Evolutionary conservation across 2,329 filamentous ascomycete species (phyloP), one percentile per base, ranked within the genome.

Genomic region (Penicillium sp.): DNA sequence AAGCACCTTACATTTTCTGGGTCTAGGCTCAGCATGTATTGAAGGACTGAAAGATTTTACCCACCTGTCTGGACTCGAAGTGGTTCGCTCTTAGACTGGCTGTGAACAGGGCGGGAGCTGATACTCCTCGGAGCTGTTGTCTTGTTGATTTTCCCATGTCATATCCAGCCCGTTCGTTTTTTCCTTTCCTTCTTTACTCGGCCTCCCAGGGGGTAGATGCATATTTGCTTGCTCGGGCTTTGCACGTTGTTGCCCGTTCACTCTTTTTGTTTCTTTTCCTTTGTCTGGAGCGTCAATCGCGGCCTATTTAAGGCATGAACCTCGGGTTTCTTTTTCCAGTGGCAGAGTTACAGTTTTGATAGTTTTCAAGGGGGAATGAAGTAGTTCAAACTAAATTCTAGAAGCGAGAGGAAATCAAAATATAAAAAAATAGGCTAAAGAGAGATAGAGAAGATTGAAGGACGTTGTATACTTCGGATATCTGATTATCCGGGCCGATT

Each of bases 401-500:
- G 9, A 5, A 35, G 13, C 3, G 3, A 13, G 13, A 13, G 5
- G 2, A 6, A 34, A 13, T 10, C 8, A 10, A 6, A 4, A 10
- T 37, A 48, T n/a, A 38, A 13, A 35, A 38, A 39, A 39, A 13
- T 11, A 49, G 13, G 7, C 5, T 20, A 20, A 49, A 26, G 4
- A 32, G 11, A 22, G 29, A 26, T 13, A n/a, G n/a, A 29, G 39
- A 42, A 42, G 6, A 18, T 13, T 37, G 7, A 18, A 37, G 9
- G n/a, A 46, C 6, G n/a, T 32, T n/a, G 24, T 48, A 40, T 43
- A 48, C 29, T 45, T 47, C 61, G 62, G 61, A 63, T 57, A 58
- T 65, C 57, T 58, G 47, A 63, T 65, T 61, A 58, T 55, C 62
- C 61, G 62, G 57, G 44, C 26, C 29, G 35, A 39, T 52, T 52